Percentiles rank a stretch among this genome's conserved stretches.
Evolutionary conservation across 306 rosid genomes (phyloP).

Genomic region (Boehmeria nivea): DNA sequence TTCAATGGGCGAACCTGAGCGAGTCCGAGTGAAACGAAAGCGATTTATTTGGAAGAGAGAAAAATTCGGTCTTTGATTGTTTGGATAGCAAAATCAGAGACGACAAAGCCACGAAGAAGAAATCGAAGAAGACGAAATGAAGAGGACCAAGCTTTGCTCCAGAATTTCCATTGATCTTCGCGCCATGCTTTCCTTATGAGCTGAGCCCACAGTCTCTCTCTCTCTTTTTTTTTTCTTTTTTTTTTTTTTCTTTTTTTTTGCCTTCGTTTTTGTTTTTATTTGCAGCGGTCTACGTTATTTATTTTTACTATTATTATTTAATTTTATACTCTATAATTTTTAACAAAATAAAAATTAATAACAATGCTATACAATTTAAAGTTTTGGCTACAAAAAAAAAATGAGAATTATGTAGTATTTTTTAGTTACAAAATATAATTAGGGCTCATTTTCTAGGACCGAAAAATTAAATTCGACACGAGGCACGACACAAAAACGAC

Average conservation of each 20-base stretch:
- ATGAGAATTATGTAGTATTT: too few species aligned
- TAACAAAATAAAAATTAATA: too few species aligned
- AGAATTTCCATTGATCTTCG: constrained; percentile 17
- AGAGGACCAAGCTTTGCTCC: constrained; percentile 7
- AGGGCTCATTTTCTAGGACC: too few species aligned
- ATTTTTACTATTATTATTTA: too few species aligned
- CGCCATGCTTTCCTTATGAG: constrained; percentile 21
- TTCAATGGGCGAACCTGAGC: too few species aligned
- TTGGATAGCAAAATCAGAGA: not conserved
- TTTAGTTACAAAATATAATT: too few species aligned
- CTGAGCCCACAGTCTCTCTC: not conserved
- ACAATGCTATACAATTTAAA: too few species aligned
- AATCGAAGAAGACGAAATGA: not conserved
- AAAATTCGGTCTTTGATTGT: not conserved
- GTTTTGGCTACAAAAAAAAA: too few species aligned
- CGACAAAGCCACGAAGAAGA: not conserved
- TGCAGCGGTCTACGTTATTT: not conserved
- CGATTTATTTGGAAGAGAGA: not conserved
- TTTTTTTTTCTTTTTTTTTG: not conserved
- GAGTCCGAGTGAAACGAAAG: not conserved
- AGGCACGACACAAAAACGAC: too few species aligned
- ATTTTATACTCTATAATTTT: too few species aligned
- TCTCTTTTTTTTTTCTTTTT: not conserved
- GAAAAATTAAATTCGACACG: too few species aligned
- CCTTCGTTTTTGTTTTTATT: too few species aligned